These are phyloP conservation scores for Chloranthus sessilifolius DNA, from an alignment of 164 flowering plant species.

Conservation along the genomic window DNA sequence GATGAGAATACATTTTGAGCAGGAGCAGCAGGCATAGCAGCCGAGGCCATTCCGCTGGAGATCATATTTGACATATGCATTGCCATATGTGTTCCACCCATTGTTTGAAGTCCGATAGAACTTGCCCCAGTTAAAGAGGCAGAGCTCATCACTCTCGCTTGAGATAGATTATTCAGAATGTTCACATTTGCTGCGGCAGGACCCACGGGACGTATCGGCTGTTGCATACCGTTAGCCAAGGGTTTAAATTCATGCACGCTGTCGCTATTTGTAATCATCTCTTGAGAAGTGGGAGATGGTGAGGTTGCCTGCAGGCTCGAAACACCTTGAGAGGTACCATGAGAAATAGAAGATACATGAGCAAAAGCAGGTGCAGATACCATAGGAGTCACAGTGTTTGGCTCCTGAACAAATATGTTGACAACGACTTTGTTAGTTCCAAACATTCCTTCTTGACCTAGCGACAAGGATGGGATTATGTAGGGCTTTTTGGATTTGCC, in stretches of 20 bases:
- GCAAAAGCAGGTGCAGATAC: slow-evolving; percentile 48
- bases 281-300: slow-evolving; percentile 67
- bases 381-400: slow-evolving; percentile 58
- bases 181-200: slow-evolving; percentile 75
- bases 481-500: too few species aligned
- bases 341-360: slow-evolving; percentile 52
- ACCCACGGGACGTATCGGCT: slow-evolving; percentile 51
- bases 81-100: slow-evolving; percentile 64
- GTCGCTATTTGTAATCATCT: slow-evolving; percentile 49
- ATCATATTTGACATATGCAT: slow-evolving; percentile 91
- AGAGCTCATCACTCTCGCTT: slow-evolving; percentile 65
- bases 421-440: too few species aligned
- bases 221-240: slow-evolving; percentile 44
- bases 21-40: slow-evolving; percentile 41
- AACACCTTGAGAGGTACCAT: slow-evolving; percentile 54
- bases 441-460: too few species aligned
- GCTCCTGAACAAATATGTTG: slow-evolving; percentile 70
- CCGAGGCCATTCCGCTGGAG: slow-evolving; percentile 81
- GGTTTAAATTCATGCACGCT: slow-evolving; percentile 66
- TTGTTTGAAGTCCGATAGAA: slow-evolving; percentile 60
- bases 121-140: slow-evolving; percentile 61
- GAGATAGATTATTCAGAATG: slow-evolving; percentile 80
- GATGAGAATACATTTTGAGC: slow-evolving; percentile 61
- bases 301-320: slow-evolving; percentile 64
- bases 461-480: too few species aligned